These are phyloP conservation scores for Monocercomonoides exilis DNA, from an alignment of 78 protist genomes.

Conservation along the genomic window DNA sequence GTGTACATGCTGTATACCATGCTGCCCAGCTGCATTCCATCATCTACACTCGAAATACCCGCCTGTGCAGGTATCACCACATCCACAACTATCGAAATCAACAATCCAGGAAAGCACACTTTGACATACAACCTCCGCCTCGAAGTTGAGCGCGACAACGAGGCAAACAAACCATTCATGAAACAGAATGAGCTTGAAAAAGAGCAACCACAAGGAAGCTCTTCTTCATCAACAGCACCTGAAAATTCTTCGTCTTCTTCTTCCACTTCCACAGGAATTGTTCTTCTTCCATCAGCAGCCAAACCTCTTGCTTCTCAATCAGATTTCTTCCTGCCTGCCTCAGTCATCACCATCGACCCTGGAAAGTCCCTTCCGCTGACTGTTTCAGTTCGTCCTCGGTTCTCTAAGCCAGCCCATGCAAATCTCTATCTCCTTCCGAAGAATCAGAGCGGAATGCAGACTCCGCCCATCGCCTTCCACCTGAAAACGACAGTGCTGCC, in stretches of 20 bases:
- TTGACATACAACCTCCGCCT: neutral
- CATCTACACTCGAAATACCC: neutral
- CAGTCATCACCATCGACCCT: neutral
- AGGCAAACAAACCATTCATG: too few species aligned
- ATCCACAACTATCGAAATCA: neutral
- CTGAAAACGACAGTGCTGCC: neutral
- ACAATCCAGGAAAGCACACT: neutral
- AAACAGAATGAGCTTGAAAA: too few species aligned
- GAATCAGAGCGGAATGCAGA: neutral
- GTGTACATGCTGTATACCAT: neutral
- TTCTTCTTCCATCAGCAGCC: too few species aligned
- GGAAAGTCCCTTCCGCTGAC: neutral
- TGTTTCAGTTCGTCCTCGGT: neutral
- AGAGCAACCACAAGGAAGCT: too few species aligned
- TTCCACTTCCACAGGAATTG: too few species aligned
- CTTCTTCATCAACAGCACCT: too few species aligned
- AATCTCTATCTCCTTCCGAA: neutral
- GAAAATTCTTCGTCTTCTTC: too few species aligned
- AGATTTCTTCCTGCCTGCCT: neutral
- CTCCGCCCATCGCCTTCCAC: neutral
- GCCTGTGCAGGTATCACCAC: neutral
- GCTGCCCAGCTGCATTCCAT: conserved; percentile 1
- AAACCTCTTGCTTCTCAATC: too few species aligned
- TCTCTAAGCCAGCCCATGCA: neutral
- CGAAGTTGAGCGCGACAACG: neutral